A percentile compares a stretch with the other conserved stretches of the same genome.
Conservation (phyloP, 2,329 filamentous ascomycete genomes). For the Sclerotinia glacialis region DNA sequence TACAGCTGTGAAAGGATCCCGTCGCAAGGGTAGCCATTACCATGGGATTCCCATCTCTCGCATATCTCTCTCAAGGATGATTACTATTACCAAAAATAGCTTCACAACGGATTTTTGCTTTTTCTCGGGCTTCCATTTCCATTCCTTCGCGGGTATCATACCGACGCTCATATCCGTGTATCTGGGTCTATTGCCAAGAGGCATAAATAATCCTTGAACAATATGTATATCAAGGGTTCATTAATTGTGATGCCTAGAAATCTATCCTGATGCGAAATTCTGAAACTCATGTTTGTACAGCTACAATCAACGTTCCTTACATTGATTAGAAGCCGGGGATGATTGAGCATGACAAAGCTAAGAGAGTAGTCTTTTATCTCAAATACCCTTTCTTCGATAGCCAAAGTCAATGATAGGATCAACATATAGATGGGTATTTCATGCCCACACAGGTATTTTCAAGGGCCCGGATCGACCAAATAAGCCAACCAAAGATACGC, state of each 20-base stretch:
- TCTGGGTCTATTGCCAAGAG: conserved; percentile 4
- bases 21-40: conserved; percentile 16
- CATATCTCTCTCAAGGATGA: conserved; percentile 10
- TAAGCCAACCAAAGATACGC: background rate
- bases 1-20: conserved; percentile 7
- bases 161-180: conserved; percentile 16
- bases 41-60: conserved; percentile 15
- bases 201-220: conserved; percentile 14
- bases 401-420: background rate
- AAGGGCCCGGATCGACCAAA: conserved; percentile 5
- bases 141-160: conserved; percentile 1
- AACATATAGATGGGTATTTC: conserved; percentile 3
- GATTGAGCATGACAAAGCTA: background rate
- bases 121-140: conserved; percentile 1
- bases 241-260: conserved; percentile 18
- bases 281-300: conserved; percentile 2
- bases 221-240: conserved; percentile 14
- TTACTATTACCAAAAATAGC: conserved; percentile 10
- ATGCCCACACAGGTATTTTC: background rate
- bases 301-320: conserved; percentile 10
- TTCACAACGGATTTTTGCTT: conserved; percentile 8
- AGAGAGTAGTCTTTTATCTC: background rate
- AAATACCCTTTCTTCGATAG: background rate
- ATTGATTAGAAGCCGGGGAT: conserved; percentile 1
- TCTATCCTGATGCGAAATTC: conserved; percentile 8